Percentiles rank a stretch among this genome's conserved stretches.
These are phyloP conservation scores for Venturiaceae sp. DNA, from an alignment of 2,329 filamentous ascomycete genomes.

Conservation along the genomic window DNA sequence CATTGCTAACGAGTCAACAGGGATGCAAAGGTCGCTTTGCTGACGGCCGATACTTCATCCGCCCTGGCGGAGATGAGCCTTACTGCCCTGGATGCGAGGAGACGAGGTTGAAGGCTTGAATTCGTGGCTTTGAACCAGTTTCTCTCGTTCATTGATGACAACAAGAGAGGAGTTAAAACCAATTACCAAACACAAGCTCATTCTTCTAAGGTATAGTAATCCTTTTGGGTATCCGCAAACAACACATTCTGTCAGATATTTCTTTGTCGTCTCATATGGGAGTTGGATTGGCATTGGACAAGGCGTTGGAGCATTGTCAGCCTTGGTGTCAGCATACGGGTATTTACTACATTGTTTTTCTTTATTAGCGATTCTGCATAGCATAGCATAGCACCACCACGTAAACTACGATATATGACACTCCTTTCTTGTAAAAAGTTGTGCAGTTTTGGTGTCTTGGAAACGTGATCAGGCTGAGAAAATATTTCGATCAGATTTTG, in stretches of 20 bases:
- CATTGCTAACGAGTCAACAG: constrained; percentile 20
- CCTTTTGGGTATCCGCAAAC: not conserved
- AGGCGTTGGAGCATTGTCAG: not conserved
- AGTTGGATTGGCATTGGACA: not conserved
- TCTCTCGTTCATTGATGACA: too few species aligned
- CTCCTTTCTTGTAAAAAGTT: too few species aligned
- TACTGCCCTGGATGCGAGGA: constrained; percentile 56
- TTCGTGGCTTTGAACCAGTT: not conserved
- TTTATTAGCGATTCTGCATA: not conserved
- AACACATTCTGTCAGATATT: not conserved
- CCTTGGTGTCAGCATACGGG: not conserved
- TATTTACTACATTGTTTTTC: not conserved
- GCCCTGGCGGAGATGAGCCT: constrained; percentile 47
- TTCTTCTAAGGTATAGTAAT: not conserved
- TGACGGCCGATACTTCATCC: constrained; percentile 54
- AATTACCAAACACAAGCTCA: not conserved
- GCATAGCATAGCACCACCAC: too few species aligned
- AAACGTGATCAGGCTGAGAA: too few species aligned
- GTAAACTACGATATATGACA: not conserved
- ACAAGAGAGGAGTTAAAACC: too few species aligned
- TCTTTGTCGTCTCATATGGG: not conserved
- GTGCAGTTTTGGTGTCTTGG: too few species aligned
- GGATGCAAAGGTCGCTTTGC: constrained; percentile 52
- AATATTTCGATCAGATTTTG: too few species aligned
- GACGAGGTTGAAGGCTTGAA: constrained; percentile 48